Base-by-base conservation (phyloP, 2,329 filamentous ascomycete species). In the Rhynchosporium agropyri region DNA sequence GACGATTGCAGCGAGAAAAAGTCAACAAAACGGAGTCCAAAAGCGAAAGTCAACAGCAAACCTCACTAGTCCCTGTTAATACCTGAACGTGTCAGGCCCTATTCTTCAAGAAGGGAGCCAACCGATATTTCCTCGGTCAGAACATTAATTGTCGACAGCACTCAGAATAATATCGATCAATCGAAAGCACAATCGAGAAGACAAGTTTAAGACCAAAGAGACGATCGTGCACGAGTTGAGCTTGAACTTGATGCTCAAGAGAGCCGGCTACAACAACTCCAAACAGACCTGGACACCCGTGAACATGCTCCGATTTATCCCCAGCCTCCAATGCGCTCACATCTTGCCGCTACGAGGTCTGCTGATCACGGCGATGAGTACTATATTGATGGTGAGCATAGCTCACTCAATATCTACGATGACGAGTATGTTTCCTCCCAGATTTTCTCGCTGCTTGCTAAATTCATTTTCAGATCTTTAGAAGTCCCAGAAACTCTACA, bases 231-330 rank as follows among this genome's bases (percentile, higher is more conserved):
- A 10, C 48, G 48, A 31, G 29, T 31, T 31, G 26, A 50, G 26
- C 10, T 28, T 28, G 15, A 50, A 12, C 31, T 58, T 5, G 56
- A 49, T n/a, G 12, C 26, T 45, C 54, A 57, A 28, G 33, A 57
- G 7, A 36, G 28, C 36, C 56, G 26, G 28, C 33, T 58, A 6
- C 29, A 49, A 26, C 43, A 9, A 13, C 43, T 58, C 13, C 29
- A 49, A 49, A 12, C 9, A 49, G 38, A 33, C 12, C n/a, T 36
- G 5, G 40, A 15, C 9, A 28, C 9, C 15, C 40, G 10, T 31
- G 6, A 28, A 31, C 4, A 10, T 33, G 26, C 29, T 31, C 28
- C 26, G 4, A 12, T 28, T 13, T 31, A 50, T 50, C 48, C 48
- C 4, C 10, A 12, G 5, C 48, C 48, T 29, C 48, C 48, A 9